Percentiles rank a stretch among this genome's conserved stretches.
phyloP scores from a whole-genome alignment of 495 filamentous ascomycete genomes.

The Astrothelium subdiscretum region DNA sequence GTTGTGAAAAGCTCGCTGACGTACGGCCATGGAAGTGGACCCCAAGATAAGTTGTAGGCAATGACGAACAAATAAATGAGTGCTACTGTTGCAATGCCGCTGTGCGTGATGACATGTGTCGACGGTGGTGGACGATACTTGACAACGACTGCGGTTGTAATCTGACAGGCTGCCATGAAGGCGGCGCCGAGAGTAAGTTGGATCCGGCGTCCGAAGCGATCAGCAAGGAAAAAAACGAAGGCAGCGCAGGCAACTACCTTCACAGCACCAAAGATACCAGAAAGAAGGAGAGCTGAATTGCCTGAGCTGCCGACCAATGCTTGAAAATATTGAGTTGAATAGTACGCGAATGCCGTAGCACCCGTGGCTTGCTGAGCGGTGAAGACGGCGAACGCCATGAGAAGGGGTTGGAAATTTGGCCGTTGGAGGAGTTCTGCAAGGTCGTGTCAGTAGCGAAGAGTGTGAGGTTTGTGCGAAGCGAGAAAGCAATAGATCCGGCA shows the following conservation, averaged over 20 bases:
- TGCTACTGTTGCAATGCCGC: conserved; percentile 16
- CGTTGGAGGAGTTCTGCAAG: conserved; percentile 24
- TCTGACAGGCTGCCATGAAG: conserved; percentile 19
- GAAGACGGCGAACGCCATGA: conserved; percentile 38
- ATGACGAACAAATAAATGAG: conserved; percentile 22
- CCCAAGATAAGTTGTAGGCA: conserved; percentile 19
- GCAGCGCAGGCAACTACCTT: conserved; percentile 15
- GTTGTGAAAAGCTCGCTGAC: conserved; percentile 64
- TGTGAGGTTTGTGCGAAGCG: conserved; percentile 8
- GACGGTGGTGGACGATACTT: neutral
- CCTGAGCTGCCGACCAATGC: conserved; percentile 17
- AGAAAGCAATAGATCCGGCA: neutral
- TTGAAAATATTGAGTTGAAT: conserved; percentile 24
- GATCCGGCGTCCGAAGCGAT: conserved; percentile 12
- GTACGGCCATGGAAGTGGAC: conserved; percentile 46
- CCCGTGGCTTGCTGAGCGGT: conserved; percentile 37
- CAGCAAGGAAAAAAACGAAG: conserved; percentile 18
- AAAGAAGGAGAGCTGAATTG: conserved; percentile 12
- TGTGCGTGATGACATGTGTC: conserved; percentile 4
- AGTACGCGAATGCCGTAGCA: conserved; percentile 27
- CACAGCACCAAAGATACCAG: conserved; percentile 17
- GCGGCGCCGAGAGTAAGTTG: conserved; percentile 12
- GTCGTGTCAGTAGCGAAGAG: conserved; percentile 10
- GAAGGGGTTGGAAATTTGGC: conserved; percentile 27
- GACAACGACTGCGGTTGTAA: conserved; percentile 12